Evolutionary conservation across 345 rosid species (phyloP), one percentile per base, ranked within the genome.

Genomic region (Conringia planisiliqua): DNA sequence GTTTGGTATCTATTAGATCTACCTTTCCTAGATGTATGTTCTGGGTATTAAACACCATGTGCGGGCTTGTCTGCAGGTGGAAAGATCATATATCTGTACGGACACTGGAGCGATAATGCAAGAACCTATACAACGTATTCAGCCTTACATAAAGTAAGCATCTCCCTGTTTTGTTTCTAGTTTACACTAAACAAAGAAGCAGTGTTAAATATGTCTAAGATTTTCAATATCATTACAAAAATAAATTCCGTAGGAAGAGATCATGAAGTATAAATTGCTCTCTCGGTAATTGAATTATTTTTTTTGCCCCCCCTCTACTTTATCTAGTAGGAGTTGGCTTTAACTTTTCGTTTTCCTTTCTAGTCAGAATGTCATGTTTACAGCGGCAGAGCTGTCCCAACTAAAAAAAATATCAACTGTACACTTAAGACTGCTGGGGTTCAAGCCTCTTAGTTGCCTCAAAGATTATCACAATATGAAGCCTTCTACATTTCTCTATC

Each of bases 91-190:
- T 70, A 85, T 95, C 58, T 95, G 99, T 74, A 85, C 85, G 16
- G 99, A 95, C 83, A 95, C 99, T 20, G 97, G 99, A 73, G 89
- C 97, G 32, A 70, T 92, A 85, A 75, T 92, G 84, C 84, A 83
- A 78, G 96, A 81, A 66, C 84, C 90, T 70, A 64, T 84, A 1
- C 83, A 75, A 75, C 86, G 88, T 52, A 85, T 85, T 75, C 90
- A 85, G 44, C 80, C 85, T 44, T 92, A 92, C 76, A 84, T 76
- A 71, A 85, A 86, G 99, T 95, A 78, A 75, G 88, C 14, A 58
- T 52, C n/a, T 70, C 14, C 18, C 63, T 61, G 64, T 4, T 56
- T 54, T 32, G 38, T 26, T 48, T 74, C 44, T 47, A 32, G 68
- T 62, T 62, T 70, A 50, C 65, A 44, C 63, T 68, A 30, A 59